phyloP scores from a whole-genome alignment of 2,329 filamentous ascomycete species.

The Colletotrichum kahawae region DNA sequence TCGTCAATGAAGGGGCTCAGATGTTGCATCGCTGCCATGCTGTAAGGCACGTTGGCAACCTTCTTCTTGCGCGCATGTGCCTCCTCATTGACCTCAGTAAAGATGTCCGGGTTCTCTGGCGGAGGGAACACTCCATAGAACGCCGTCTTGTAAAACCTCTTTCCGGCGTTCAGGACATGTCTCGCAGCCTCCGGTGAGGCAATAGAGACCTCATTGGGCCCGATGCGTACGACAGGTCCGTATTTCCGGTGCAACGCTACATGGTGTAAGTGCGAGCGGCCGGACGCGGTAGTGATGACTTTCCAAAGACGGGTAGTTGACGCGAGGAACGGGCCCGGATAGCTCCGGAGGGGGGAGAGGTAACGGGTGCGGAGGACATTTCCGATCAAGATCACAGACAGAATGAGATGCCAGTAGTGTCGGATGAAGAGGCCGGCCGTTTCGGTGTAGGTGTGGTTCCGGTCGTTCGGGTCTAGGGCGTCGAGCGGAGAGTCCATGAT shows the following conservation, averaged over 20 bases:
- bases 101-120: slow-evolving; percentile 62
- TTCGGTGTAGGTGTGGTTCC: not conserved
- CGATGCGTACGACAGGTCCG: slow-evolving; percentile 36
- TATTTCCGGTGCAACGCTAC: slow-evolving; percentile 42
- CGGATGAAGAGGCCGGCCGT: not conserved
- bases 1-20: slow-evolving; percentile 57
- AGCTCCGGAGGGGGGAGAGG: slow-evolving; percentile 66
- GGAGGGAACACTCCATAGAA: slow-evolving; percentile 62
- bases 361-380: slow-evolving; percentile 53
- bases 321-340: slow-evolving; percentile 75
- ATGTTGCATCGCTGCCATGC: slow-evolving; percentile 58
- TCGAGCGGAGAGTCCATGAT: not conserved
- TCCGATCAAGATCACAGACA: slow-evolving; percentile 34
- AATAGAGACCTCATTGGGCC: slow-evolving; percentile 31
- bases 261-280: slow-evolving; percentile 47
- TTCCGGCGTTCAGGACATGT: slow-evolving; percentile 51
- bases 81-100: slow-evolving; percentile 58
- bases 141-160: slow-evolving; percentile 57
- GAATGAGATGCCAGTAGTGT: slow-evolving; percentile 47
- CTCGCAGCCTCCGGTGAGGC: slow-evolving; percentile 43
- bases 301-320: slow-evolving; percentile 51
- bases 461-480: not conserved
- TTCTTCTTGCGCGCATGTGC: slow-evolving; percentile 62
- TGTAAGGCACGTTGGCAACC: slow-evolving; percentile 56
- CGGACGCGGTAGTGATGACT: slow-evolving; percentile 38